Evolutionary conservation across 306 rosid species (phyloP).

Genomic region (Quercus agrifolia): DNA sequence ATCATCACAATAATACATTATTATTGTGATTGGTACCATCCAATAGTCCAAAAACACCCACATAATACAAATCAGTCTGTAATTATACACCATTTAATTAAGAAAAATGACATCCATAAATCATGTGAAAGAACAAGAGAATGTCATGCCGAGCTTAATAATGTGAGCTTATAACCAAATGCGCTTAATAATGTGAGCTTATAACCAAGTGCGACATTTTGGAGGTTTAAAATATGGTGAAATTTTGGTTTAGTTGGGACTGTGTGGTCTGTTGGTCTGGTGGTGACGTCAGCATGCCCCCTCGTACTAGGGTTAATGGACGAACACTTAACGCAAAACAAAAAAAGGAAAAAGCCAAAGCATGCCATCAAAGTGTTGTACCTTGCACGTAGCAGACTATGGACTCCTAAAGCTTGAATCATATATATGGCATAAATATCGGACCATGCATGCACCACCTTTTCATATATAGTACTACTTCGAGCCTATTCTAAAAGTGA

Average conservation of each 20-base stretch:
- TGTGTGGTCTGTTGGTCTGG: no score
- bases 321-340: no score
- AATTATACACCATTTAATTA: no score
- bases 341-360: no score
- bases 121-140: not conserved
- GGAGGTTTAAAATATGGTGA: no score
- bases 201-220: no score
- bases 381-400: conserved; percentile 22
- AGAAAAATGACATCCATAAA: not conserved
- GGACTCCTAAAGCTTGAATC: not conserved
- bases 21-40: not conserved
- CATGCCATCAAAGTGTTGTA: not conserved
- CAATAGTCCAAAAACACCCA: not conserved
- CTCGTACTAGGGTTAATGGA: no score
- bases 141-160: no score
- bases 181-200: no score
- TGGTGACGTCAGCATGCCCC: no score
- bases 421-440: not conserved
- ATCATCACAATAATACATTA: not conserved
- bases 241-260: no score
- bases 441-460: conserved; percentile 7
- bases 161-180: no score
- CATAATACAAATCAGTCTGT: not conserved
- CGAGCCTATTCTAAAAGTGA: not conserved
- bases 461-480: not conserved